Base-by-base conservation (phyloP, 306 rosid species). In the Glycine soja region DNA sequence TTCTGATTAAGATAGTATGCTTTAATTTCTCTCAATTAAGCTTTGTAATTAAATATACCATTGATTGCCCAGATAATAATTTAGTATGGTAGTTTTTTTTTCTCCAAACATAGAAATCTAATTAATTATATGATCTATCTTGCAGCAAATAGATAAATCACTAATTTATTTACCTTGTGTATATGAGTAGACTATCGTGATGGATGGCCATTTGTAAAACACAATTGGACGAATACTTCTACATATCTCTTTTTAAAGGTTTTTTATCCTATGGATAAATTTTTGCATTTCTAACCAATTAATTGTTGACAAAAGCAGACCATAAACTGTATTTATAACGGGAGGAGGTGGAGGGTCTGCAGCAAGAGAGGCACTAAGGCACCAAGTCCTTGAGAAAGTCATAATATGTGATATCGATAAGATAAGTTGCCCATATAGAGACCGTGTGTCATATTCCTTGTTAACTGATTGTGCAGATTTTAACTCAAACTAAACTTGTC, bases 301-400 rank as follows among this genome's bases (percentile, higher is more conserved):
- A 43, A 18, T 18, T 3, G 0, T 6, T 59, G 3, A 3, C 45
- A 43, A 24, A 0, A 75, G 30, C 46, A 91, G 92, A 68, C 92
- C 97, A 50, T 85, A 72, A 62, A 79, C 58, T 61, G 81, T 87
- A 19, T 91, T 90, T 47, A 90, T 91, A 71, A 90, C 90, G 93
- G 97, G 93, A 80, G 97, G 97, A 50, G 93, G 93, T 56, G 90
- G 89, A 84, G 97, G 97, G 9, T 90, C 93, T 36, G 89, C 92
- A 52, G 93, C 97, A 6, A 90, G 93, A 54, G 93, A 91, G 74
- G 74, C 80, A 10, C 87, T 91, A 5, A 88, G 87, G 48, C 90
- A 91, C 70, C 86, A 59, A 76, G 70, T 79, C 62, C 81, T 88
- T 24, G 85, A 89, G 70, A 89, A 87, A 84, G 93, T 91, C 34